Evolutionary conservation across 2,329 filamentous ascomycete species (phyloP).

Genomic region (Microsporum audouinii): DNA sequence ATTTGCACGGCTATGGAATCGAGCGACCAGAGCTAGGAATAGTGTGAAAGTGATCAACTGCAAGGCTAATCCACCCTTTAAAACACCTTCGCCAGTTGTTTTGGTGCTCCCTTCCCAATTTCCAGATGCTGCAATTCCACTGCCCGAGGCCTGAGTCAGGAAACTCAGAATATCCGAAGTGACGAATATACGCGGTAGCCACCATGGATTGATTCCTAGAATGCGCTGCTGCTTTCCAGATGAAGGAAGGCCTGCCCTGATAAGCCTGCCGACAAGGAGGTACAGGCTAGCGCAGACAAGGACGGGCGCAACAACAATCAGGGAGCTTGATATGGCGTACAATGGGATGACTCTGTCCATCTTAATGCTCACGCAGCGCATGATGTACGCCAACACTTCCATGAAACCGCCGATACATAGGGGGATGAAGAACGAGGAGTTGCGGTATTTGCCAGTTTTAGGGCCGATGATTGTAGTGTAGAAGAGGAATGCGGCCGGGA

Average conservation of each 20-base stretch:
- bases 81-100: slow-evolving; percentile 30
- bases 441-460: slow-evolving; percentile 23
- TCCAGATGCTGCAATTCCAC: slow-evolving; percentile 33
- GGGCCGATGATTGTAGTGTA: slow-evolving; percentile 36
- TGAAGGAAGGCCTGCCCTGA: slow-evolving; percentile 28
- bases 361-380: slow-evolving; percentile 30
- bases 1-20: slow-evolving; percentile 29
- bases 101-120: slow-evolving; percentile 35
- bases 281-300: slow-evolving; percentile 43
- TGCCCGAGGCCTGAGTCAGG: slow-evolving; percentile 37
- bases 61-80: slow-evolving; percentile 35
- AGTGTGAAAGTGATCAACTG: slow-evolving; percentile 34
- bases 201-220: slow-evolving; percentile 28
- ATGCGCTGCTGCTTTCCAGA: slow-evolving; percentile 22
- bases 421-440: slow-evolving; percentile 32
- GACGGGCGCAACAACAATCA: slow-evolving; percentile 41
- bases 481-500: slow-evolving; percentile 29
- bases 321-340: slow-evolving; percentile 31
- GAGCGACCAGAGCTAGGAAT: slow-evolving; percentile 32
- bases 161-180: slow-evolving; percentile 37
- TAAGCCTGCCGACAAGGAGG: slow-evolving; percentile 40
- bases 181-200: slow-evolving; percentile 39
- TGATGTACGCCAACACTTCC: slow-evolving; percentile 35
- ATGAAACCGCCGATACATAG: slow-evolving; percentile 34
- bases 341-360: slow-evolving; percentile 26